Evolutionary conservation across 164 flowering plant species (phyloP), one percentile per base, ranked within the genome.

Genomic region (Umbilicus rupestris): DNA sequence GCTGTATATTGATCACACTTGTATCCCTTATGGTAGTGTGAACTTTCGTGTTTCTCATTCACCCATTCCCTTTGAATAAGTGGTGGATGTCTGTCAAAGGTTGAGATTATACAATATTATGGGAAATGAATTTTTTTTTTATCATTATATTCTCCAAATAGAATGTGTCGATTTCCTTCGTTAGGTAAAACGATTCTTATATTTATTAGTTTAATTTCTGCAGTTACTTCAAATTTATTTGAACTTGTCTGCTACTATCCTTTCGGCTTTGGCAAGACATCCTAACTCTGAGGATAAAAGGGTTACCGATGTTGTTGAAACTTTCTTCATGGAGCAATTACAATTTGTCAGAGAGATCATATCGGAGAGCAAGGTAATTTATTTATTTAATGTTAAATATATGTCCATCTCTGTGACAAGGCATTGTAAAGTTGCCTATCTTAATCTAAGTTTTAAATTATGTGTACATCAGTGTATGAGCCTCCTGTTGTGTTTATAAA

Each of bases 211-310:
- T 22, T 62, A 15, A 19, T 39, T 74, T 63, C 71, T 80, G 83
- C 93, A 91, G 98, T 75, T 94, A 73, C 83, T 94, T 64, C 72
- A 81, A 76, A 83, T 82, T 55, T 58, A 79, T 41, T 71, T 91
- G 73, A 74, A 71, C 67, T 83, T 84, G 76, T 81, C 82, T 26
- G 79, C 80, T 69, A 71, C 82, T 50, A 67, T 71, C 73, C 77
- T 78, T 69, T 75, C 79, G 63, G 76, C 78, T 68, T 66, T 94
- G 72, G 68, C 75, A 60, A 84, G 70, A 73, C 66, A 72, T 68
- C 82, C 84, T 67, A 31, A 73, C 37, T 35, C 64, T 28, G 73
- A 26, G 42, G 80, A 82, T 66, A 76, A 82, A 66, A 73, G 49
- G 33, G 50, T 78, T 47, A 74, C 74, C 74, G 62, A 41, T 66